Percentiles rank a stretch among this genome's conserved stretches.
phyloP scores from a whole-genome alignment of 2,329 filamentous ascomycete species.

The Cytospora paraplurivora region DNA sequence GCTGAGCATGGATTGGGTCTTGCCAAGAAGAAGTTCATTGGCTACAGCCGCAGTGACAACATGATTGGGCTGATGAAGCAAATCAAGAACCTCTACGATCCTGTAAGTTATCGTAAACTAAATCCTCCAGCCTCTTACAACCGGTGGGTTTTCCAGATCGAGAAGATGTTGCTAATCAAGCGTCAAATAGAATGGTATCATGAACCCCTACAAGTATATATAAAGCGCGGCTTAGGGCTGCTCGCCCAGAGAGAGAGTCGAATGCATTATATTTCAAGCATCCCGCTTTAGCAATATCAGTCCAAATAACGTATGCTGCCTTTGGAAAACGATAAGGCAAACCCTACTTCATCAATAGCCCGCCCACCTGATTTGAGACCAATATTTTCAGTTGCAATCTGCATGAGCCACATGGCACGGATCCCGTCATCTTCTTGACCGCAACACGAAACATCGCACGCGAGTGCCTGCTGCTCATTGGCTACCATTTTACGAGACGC shows the following conservation, averaged over 20 bases:
- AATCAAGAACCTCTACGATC: constrained; percentile 92
- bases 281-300: background rate
- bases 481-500: background rate
- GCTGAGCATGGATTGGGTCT: constrained; percentile 94
- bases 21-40: constrained; percentile 94
- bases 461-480: constrained; percentile 1
- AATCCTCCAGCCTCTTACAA: constrained; percentile 24
- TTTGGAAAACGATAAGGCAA: background rate
- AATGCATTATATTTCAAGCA: constrained; percentile 1
- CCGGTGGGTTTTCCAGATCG: background rate
- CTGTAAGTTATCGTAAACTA: constrained; percentile 60
- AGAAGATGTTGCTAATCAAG: constrained; percentile 4
- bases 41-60: constrained; percentile 85
- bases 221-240: constrained; percentile 37
- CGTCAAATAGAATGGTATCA: constrained; percentile 78
- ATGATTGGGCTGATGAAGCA: constrained; percentile 93
- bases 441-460: background rate
- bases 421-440: background rate
- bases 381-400: background rate
- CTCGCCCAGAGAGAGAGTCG: constrained; percentile 9
- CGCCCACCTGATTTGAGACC: background rate
- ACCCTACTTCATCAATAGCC: background rate
- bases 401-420: background rate
- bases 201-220: constrained; percentile 99
- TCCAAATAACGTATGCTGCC: background rate